A percentile compares a stretch with the other conserved stretches of the same genome.
Conservation (phyloP, 1,284 basidiomycete genomes). For the Sparassis latifolia region DNA sequence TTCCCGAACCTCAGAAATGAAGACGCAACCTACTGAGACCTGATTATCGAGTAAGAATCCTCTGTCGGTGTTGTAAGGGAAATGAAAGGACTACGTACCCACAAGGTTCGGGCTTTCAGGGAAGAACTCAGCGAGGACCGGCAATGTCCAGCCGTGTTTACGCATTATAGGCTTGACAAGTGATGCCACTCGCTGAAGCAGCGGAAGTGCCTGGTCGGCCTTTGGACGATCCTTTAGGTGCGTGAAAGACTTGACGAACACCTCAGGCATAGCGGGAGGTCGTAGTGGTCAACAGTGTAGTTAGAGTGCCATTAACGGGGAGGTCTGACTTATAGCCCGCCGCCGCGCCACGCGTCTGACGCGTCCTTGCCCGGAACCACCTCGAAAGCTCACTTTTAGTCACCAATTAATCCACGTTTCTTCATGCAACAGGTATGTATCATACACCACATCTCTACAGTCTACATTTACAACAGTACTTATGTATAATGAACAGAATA, state of each 20-base stretch:
- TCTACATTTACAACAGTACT: too few species aligned
- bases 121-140: slow-evolving; percentile 82
- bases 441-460: too few species aligned
- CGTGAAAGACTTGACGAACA: slow-evolving; percentile 56
- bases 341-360: too few species aligned
- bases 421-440: too few species aligned
- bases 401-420: too few species aligned
- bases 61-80: too few species aligned
- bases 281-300: neutral
- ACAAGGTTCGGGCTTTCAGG: slow-evolving; percentile 69
- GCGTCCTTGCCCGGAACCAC: too few species aligned
- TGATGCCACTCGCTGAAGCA: slow-evolving; percentile 71
- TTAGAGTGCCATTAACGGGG: too few species aligned
- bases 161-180: slow-evolving; percentile 89
- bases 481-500: too few species aligned
- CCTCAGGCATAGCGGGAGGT: slow-evolving; percentile 32
- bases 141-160: slow-evolving; percentile 74
- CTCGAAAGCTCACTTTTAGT: too few species aligned
- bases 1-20: neutral
- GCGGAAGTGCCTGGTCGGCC: slow-evolving; percentile 51
- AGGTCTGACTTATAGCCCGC: too few species aligned
- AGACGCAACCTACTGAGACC: slow-evolving; percentile 31
- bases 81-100: slow-evolving; percentile 40
- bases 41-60: slow-evolving; percentile 9
- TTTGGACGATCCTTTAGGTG: slow-evolving; percentile 59